These are phyloP conservation scores for Starmerella floris DNA, from an alignment of 805 yeast genomes.

Conservation along the genomic window DNA sequence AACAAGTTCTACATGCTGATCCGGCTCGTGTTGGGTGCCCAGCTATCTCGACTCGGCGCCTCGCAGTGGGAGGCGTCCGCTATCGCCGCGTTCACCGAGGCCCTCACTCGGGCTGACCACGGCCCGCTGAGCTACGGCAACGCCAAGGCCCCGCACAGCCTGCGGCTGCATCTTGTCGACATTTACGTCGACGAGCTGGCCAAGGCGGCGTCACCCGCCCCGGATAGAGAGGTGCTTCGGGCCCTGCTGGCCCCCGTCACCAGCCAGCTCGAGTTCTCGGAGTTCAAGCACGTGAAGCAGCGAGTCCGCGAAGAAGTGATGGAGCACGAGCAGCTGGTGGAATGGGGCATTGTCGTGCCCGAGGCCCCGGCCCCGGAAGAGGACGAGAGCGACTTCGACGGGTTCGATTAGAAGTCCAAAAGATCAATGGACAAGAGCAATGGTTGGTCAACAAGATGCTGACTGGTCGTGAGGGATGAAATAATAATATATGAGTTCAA, in stretches of 20 bases:
- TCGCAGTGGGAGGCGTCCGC: conserved; percentile 43
- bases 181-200: conserved; percentile 76
- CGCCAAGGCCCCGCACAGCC: conserved; percentile 50
- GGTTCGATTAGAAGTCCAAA: conserved; percentile 23
- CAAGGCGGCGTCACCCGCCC: conserved; percentile 37
- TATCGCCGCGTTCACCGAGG: conserved; percentile 35
- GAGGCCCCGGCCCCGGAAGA: conserved; percentile 2
- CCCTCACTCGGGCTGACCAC: conserved; percentile 24
- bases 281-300: conserved; percentile 49
- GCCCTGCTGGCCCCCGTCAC: conserved; percentile 49
- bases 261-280: conserved; percentile 35
- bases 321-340: conserved; percentile 45
- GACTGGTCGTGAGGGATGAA: too few species aligned
- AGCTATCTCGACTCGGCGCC: conserved; percentile 41
- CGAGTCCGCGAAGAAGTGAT: conserved; percentile 56
- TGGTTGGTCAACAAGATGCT: too few species aligned
- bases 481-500: too few species aligned
- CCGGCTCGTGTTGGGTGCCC: conserved; percentile 59
- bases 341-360: conserved; percentile 39
- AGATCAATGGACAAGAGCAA: too few species aligned
- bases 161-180: conserved; percentile 76
- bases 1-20: conserved; percentile 76
- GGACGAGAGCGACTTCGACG: conserved; percentile 23
- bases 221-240: conserved; percentile 37
- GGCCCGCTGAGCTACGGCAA: conserved; percentile 38